These are phyloP conservation scores for Dendrocalamus sinicus DNA, from an alignment of 176 grass and related monocot species.

Conservation along the genomic window DNA sequence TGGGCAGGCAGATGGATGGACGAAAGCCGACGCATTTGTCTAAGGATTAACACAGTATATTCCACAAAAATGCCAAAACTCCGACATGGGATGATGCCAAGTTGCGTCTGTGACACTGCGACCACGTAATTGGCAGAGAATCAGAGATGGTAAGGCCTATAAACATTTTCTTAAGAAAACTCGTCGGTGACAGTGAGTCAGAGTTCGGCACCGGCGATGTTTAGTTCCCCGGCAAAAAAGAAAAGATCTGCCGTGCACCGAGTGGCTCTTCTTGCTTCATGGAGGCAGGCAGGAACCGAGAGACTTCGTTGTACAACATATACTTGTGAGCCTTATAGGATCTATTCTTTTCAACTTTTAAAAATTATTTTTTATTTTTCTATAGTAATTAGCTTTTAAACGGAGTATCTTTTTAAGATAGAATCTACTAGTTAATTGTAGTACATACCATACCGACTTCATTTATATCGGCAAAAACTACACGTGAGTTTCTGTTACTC, in stretches of 20 bases:
- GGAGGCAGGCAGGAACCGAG: background rate
- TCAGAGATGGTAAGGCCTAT: background rate
- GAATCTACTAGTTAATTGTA: too few relatives aligned
- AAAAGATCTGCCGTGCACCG: background rate
- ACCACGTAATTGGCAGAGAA: background rate
- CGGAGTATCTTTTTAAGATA: too few relatives aligned
- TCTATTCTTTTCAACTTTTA: too few relatives aligned
- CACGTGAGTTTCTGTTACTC: too few relatives aligned
- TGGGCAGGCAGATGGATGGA: background rate
- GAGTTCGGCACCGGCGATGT: background rate
- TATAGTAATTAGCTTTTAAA: too few relatives aligned
- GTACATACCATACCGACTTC: too few relatives aligned
- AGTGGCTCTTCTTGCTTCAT: background rate
- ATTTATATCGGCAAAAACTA: too few relatives aligned
- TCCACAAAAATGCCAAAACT: background rate
- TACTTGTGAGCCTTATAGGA: too few relatives aligned
- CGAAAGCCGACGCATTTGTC: background rate
- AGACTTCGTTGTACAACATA: too few relatives aligned
- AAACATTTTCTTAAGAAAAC: background rate
- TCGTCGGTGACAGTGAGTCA: background rate
- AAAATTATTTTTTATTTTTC: too few relatives aligned
- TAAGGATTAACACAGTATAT: conserved; percentile 3
- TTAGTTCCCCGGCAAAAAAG: background rate
- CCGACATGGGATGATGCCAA: background rate
- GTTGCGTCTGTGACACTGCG: background rate